Evolutionary conservation across 73 alveolate species (phyloP), one percentile per base, ranked within the genome.

Genomic region (Paramecium bursaria): DNA sequence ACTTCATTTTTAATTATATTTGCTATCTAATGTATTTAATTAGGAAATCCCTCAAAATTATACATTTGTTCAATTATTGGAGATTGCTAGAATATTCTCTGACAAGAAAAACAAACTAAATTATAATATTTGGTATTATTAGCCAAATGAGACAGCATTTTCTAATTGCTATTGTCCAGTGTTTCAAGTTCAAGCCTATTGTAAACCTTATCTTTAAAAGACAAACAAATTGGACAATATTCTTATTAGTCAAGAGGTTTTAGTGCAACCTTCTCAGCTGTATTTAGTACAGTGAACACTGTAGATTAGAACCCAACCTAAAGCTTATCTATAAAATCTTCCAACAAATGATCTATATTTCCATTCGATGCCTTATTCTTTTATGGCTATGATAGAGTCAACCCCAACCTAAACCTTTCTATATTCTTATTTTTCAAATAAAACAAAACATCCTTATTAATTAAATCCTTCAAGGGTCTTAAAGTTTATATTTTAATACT

Each of bases 161-260:
- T 1, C 80, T 61, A 61, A 61, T 61, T 61, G 3, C 57, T 35
- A 61, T 61, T 61, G 26, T 61, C 80, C 15, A 61, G 39, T 22
- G 80, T 35, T 61, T 61, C 80, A 5, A 61, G 55, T 61, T 61
- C 80, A 31, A 33, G 53, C 15, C 54, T 14, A 61, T 61, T 61
- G 25, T 61, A 61, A 35, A 61, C 80, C 39, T 33, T 9, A 35
- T 61, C 80, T n/a, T 31, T 27, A 0, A 31, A 15, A 23, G 31
- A 27, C 9, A 61, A 35, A 3, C 80, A 61, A n/a, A 61, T n/a
- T 6, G 80, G 80, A 35, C 80, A 61, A 35, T 61, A 19, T n/a
- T 35, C 4, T 7, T 17, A 4, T 13, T 30, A 4, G n/a, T 10
- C 3, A 33, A 61, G n/a, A 6, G 80, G 80, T 35, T 61, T 61